Conservation (phyloP, 2,329 filamentous ascomycete species). For the Penicillium sp. region DNA sequence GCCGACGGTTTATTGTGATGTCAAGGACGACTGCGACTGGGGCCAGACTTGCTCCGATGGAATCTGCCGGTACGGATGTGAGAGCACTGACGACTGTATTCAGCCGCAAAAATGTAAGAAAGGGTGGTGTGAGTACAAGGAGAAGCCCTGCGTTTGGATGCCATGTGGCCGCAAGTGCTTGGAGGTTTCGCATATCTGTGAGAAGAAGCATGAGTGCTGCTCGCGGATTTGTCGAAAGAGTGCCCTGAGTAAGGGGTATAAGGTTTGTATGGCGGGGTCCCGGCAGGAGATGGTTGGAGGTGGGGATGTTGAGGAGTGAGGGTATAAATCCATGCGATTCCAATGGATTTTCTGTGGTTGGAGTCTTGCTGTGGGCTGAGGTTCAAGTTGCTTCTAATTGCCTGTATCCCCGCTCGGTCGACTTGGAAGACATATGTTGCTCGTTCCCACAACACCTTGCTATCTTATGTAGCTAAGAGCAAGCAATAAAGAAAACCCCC, state of each 20-base stretch:
- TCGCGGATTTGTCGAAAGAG: neutral
- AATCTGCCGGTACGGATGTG: neutral
- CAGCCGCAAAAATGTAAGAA: neutral
- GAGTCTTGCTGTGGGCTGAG: no score
- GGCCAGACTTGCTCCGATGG: neutral
- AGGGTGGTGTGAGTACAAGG: neutral
- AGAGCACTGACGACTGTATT: neutral
- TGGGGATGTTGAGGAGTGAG: neutral
- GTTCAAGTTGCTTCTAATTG: no score
- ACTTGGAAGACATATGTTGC: neutral
- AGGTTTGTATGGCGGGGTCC: neutral
- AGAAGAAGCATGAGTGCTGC: neutral
- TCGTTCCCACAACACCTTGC: neutral
- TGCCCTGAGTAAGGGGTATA: neutral
- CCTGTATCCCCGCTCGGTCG: no score
- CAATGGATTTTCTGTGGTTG: no score
- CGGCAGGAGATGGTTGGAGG: neutral
- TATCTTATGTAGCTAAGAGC: neutral
- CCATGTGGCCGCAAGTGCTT: no score
- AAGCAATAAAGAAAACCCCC: neutral
- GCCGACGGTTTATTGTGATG: neutral
- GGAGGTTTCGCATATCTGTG: neutral
- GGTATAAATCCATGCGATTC: neutral
- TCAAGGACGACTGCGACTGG: neutral
- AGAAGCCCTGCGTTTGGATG: no score